Evolutionary conservation across 768 basidiomycete species (phyloP).

Genomic region (Austroboletus eburneus): DNA sequence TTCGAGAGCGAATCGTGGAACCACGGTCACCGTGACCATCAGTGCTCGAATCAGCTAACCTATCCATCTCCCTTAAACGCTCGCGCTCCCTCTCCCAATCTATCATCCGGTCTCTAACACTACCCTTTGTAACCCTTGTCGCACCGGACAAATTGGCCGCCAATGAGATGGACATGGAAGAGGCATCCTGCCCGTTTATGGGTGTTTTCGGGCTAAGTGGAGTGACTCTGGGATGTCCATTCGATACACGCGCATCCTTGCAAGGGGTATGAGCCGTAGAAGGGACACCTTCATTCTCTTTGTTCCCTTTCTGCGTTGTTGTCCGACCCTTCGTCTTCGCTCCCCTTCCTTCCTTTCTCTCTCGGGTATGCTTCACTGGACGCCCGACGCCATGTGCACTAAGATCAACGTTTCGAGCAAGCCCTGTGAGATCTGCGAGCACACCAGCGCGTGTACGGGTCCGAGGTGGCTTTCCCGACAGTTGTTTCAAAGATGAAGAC

Average conservation of each 20-base stretch:
- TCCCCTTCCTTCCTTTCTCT: constrained; percentile 29
- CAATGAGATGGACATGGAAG: constrained; percentile 10
- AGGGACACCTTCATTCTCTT: constrained; percentile 22
- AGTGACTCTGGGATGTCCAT: neutral
- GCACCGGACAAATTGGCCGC: constrained; percentile 15
- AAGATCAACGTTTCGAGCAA: constrained; percentile 31
- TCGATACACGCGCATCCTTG: constrained; percentile 8
- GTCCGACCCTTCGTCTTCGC: constrained; percentile 19
- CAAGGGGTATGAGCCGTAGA: constrained; percentile 2
- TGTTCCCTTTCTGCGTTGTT: constrained; percentile 23
- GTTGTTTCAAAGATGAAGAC: constrained; percentile 12
- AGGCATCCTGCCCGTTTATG: constrained; percentile 9
- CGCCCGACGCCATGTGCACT: constrained; percentile 28
- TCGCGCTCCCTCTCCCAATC: constrained; percentile 76
- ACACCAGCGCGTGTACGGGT: constrained; percentile 28
- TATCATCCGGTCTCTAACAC: constrained; percentile 55
- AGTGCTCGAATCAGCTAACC: constrained; percentile 51
- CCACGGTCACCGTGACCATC: constrained; percentile 37
- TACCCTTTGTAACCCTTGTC: constrained; percentile 23
- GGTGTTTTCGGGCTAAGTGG: constrained; percentile 16
- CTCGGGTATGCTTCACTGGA: constrained; percentile 8
- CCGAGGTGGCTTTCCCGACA: constrained; percentile 28
- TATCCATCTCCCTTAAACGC: constrained; percentile 64
- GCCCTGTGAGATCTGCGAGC: constrained; percentile 39
- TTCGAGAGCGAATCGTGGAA: constrained; percentile 19